These are phyloP conservation scores for Tylopilus sp. DNA, from an alignment of 768 basidiomycete species.

Conservation along the genomic window DNA sequence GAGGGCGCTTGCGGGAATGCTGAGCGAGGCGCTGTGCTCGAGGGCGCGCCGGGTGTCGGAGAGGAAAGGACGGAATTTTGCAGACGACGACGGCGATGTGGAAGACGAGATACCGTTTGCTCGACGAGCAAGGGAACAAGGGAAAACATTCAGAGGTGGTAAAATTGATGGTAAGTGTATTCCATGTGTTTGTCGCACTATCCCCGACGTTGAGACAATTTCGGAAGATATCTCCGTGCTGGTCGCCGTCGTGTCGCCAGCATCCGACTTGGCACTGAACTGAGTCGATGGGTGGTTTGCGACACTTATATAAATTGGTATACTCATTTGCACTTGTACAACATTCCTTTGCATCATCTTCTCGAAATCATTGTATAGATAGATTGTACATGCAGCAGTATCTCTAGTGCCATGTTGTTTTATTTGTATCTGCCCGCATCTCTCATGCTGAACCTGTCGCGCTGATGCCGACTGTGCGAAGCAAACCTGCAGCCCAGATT, in stretches of 20 bases:
- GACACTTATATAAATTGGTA: constrained; percentile 3
- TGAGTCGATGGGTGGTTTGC: constrained; percentile 8
- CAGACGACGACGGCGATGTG: constrained; percentile 26
- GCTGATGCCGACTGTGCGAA: too few relatives aligned
- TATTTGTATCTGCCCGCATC: constrained; percentile 10
- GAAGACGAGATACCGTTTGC: constrained; percentile 77
- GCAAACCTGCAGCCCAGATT: too few relatives aligned
- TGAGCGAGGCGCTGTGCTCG: constrained; percentile 78
- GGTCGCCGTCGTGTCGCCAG: constrained; percentile 60
- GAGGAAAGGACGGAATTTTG: constrained; percentile 28
- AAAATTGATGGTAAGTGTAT: constrained; percentile 72
- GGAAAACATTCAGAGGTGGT: constrained; percentile 70
- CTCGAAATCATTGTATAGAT: constrained; percentile 22
- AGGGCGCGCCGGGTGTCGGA: constrained; percentile 71
- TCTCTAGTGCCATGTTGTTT: constrained; percentile 5
- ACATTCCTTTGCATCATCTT: constrained; percentile 19
- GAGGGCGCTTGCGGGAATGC: constrained; percentile 61
- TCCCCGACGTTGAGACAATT: background rate
- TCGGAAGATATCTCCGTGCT: constrained; percentile 59
- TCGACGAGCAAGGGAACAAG: constrained; percentile 70
- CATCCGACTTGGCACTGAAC: constrained; percentile 24
- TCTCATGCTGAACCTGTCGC: too few relatives aligned
- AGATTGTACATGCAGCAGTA: constrained; percentile 19
- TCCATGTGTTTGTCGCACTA: background rate
- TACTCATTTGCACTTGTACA: constrained; percentile 23